phyloP scores from a whole-genome alignment of 139 green algal genomes.

The Micromonas commoda region DNA sequence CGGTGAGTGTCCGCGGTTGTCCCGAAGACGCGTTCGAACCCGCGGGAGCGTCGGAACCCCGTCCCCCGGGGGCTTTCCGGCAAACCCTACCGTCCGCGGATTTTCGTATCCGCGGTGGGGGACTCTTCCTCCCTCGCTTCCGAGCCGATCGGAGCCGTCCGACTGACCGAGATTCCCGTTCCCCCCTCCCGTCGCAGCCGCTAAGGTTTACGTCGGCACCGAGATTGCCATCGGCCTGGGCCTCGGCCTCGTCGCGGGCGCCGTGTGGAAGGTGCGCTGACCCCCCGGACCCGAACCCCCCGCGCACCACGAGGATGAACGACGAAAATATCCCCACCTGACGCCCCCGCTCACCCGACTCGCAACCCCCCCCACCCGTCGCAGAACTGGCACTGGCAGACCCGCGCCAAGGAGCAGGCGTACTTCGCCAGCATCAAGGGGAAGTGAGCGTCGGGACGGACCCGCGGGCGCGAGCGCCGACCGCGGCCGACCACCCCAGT shows the following conservation, averaged over 20 bases:
- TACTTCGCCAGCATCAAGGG: slow-evolving; percentile 7
- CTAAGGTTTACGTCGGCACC: not conserved
- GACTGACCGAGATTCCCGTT: not conserved
- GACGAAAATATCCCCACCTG: too few species aligned
- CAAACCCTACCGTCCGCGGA: not conserved
- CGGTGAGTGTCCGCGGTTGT: not conserved
- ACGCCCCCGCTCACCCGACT: too few species aligned
- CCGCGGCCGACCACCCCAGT: too few species aligned
- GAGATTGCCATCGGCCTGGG: not conserved
- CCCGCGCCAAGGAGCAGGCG: not conserved
- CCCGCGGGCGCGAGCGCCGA: too few species aligned
- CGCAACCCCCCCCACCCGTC: too few species aligned
- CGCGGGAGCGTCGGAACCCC: not conserved
- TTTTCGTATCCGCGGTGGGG: not conserved
- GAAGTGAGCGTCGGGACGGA: too few species aligned
- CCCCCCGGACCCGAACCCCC: too few species aligned
- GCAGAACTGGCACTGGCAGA: not conserved
- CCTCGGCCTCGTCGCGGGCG: slow-evolving; percentile 4
- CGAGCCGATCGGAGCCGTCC: not conserved
- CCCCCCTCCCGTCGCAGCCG: not conserved
- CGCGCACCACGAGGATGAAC: not conserved
- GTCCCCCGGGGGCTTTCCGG: not conserved
- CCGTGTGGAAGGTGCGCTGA: slow-evolving; percentile 4
- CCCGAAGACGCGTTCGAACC: not conserved
- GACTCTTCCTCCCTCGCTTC: too few species aligned